These are phyloP conservation scores for Hyphopichia khmerensis DNA, from an alignment of 1,139 yeast species.

Conservation along the genomic window DNA sequence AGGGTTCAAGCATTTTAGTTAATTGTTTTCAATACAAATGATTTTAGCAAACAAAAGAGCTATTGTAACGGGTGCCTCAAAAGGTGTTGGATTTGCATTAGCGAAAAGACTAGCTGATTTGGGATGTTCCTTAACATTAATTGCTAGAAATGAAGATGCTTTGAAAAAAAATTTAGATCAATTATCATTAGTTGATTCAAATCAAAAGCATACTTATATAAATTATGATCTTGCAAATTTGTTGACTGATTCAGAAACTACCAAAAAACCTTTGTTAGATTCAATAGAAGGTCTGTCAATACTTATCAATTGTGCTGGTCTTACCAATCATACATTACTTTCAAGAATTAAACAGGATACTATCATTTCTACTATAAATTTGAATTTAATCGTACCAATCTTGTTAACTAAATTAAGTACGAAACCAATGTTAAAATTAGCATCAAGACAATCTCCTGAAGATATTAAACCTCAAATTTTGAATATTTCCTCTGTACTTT, in stretches of 20 bases:
- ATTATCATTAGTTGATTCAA: slow-evolving; percentile 28
- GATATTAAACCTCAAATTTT: slow-evolving; percentile 34
- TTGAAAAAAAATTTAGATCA: slow-evolving; percentile 31
- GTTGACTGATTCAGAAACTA: slow-evolving; percentile 3
- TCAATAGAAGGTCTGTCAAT: slow-evolving; percentile 35
- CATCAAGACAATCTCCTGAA: slow-evolving; percentile 8
- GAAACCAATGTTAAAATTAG: slow-evolving; percentile 47
- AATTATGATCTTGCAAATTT: slow-evolving; percentile 47
- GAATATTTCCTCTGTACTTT: slow-evolving; percentile 75
- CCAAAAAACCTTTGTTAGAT: slow-evolving; percentile 10
- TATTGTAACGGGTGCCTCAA: slow-evolving; percentile 80
- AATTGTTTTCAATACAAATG: no score
- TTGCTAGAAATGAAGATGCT: slow-evolving; percentile 52
- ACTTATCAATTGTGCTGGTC: slow-evolving; percentile 80
- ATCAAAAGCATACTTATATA: slow-evolving; percentile 50
- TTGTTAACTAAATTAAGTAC: slow-evolving; percentile 45
- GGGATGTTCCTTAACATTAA: slow-evolving; percentile 63
- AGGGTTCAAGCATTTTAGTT: no score
- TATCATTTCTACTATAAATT: slow-evolving; percentile 49
- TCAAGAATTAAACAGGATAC: slow-evolving; percentile 40
- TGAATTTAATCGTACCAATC: slow-evolving; percentile 70
- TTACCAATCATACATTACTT: slow-evolving; percentile 61
- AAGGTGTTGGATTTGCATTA: slow-evolving; percentile 77
- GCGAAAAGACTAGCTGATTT: slow-evolving; percentile 54
- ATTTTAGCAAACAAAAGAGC: slow-evolving; percentile 33